These are phyloP conservation scores for Cokeromyces recurvatus DNA, from an alignment of 371 early-diverging fungal genomes.

Conservation along the genomic window DNA sequence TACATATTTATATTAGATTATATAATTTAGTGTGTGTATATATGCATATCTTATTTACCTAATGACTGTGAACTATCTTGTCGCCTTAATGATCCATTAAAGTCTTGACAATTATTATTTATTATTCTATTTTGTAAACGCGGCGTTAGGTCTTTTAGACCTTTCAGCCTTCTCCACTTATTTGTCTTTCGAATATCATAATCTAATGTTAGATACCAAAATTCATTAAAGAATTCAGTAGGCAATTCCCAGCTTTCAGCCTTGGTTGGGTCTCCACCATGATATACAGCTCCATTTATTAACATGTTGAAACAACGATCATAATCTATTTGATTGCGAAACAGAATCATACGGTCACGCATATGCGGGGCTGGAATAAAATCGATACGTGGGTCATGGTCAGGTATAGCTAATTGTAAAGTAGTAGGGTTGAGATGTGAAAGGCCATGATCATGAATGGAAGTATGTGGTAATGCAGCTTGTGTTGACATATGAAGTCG, in stretches of 20 bases:
- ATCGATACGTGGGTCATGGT: slow-evolving; percentile 61
- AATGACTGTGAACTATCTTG: too few species aligned
- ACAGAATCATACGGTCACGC: slow-evolving; percentile 59
- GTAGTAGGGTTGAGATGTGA: slow-evolving; percentile 28
- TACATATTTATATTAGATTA: too few species aligned
- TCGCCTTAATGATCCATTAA: too few species aligned
- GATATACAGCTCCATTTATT: slow-evolving; percentile 42
- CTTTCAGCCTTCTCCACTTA: slow-evolving; percentile 26
- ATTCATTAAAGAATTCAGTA: slow-evolving; percentile 43
- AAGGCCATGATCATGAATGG: slow-evolving; percentile 17
- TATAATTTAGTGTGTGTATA: too few species aligned
- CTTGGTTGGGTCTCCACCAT: slow-evolving; percentile 52
- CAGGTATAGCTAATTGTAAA: slow-evolving; percentile 36
- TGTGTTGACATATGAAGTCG: slow-evolving; percentile 18
- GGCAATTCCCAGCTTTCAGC: slow-evolving; percentile 53
- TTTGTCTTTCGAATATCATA: slow-evolving; percentile 28
- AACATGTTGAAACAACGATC: slow-evolving; percentile 50
- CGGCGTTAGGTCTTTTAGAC: slow-evolving; percentile 20
- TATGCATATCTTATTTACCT: too few species aligned
- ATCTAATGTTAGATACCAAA: slow-evolving; percentile 34
- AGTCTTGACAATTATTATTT: too few species aligned
- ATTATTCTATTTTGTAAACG: too few species aligned
- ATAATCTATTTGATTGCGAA: slow-evolving; percentile 48
- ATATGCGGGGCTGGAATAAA: slow-evolving; percentile 55
- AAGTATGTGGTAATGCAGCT: slow-evolving; percentile 20